A percentile compares a stretch with the other conserved stretches of the same genome.
Evolutionary conservation across 2,329 filamentous ascomycete species (phyloP).

Genomic region (Xylariales sp.): DNA sequence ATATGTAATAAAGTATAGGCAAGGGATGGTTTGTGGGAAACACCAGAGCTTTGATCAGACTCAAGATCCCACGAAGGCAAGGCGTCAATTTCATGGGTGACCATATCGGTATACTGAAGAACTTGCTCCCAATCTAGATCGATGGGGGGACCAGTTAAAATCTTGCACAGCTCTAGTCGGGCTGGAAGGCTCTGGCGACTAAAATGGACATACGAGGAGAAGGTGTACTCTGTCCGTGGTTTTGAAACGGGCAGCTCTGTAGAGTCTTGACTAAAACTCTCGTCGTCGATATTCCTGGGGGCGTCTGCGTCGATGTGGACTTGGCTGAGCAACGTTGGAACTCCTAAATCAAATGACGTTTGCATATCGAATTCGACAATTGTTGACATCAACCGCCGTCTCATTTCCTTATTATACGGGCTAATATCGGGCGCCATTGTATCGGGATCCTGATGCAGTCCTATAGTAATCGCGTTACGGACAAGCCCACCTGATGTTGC

Average conservation of each 20-base stretch:
- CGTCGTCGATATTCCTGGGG: constrained; percentile 68
- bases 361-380: constrained; percentile 72
- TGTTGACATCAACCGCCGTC: constrained; percentile 69
- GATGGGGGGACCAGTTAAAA: constrained; percentile 65
- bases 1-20: constrained; percentile 71
- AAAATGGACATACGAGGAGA: constrained; percentile 68
- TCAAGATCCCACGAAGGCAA: constrained; percentile 66
- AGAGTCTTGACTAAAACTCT: constrained; percentile 66
- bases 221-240: constrained; percentile 65
- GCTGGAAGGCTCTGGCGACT: constrained; percentile 66
- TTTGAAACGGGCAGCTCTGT: constrained; percentile 63
- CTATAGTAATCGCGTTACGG: constrained; percentile 68
- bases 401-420: constrained; percentile 71
- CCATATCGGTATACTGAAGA: constrained; percentile 69
- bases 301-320: constrained; percentile 66
- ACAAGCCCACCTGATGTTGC: constrained; percentile 66
- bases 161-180: constrained; percentile 67
- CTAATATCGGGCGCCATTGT: constrained; percentile 66
- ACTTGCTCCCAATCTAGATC: constrained; percentile 71
- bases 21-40: constrained; percentile 66
- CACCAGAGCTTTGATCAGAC: constrained; percentile 53
- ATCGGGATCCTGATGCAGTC: constrained; percentile 69
- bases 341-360: constrained; percentile 69
- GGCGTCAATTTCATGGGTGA: constrained; percentile 70
- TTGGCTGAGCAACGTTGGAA: constrained; percentile 68